Percentiles rank a stretch among this genome's conserved stretches.
phyloP scores from a whole-genome alignment of 2,329 filamentous ascomycete species.

The Talaromyces sp. region DNA sequence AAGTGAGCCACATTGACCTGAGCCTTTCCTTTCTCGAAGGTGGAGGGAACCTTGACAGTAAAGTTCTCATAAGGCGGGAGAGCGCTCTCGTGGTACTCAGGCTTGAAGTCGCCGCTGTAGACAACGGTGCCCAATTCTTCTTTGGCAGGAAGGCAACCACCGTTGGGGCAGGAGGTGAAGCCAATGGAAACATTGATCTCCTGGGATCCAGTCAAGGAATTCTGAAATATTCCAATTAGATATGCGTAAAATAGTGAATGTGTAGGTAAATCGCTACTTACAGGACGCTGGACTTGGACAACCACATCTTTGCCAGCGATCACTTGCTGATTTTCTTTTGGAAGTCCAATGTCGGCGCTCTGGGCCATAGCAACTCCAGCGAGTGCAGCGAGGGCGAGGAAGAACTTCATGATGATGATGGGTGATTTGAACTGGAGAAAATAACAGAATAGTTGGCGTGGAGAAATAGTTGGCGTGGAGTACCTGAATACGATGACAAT shows the following conservation, averaged over 20 bases:
- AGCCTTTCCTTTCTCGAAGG: slow-evolving; percentile 14
- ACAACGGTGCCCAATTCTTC: slow-evolving; percentile 28
- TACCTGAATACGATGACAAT: background rate
- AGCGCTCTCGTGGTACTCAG: slow-evolving; percentile 28
- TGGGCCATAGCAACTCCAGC: slow-evolving; percentile 30
- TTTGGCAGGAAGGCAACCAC: slow-evolving; percentile 20
- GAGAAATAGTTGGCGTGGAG: background rate
- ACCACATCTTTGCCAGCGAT: slow-evolving; percentile 23
- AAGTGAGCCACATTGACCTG: slow-evolving; percentile 34
- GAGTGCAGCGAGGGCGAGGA: slow-evolving; percentile 22
- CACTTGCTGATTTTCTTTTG: slow-evolving; percentile 20
- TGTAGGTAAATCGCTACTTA: slow-evolving; percentile 13
- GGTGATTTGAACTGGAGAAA: background rate
- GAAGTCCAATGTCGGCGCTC: slow-evolving; percentile 28
- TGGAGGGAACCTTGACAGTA: slow-evolving; percentile 28
- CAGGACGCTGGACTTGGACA: slow-evolving; percentile 35
- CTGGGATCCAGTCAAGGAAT: slow-evolving; percentile 28
- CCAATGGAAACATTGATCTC: slow-evolving; percentile 36
- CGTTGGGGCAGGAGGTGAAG: slow-evolving; percentile 26
- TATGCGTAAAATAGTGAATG: background rate
- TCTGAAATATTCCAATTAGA: slow-evolving; percentile 14
- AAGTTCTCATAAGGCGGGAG: slow-evolving; percentile 35
- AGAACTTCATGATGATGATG: slow-evolving; percentile 27
- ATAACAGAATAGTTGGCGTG: background rate
- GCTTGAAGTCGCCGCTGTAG: slow-evolving; percentile 32